Base-by-base conservation (phyloP, 306 rosid species). In the Prunus armeniaca region DNA sequence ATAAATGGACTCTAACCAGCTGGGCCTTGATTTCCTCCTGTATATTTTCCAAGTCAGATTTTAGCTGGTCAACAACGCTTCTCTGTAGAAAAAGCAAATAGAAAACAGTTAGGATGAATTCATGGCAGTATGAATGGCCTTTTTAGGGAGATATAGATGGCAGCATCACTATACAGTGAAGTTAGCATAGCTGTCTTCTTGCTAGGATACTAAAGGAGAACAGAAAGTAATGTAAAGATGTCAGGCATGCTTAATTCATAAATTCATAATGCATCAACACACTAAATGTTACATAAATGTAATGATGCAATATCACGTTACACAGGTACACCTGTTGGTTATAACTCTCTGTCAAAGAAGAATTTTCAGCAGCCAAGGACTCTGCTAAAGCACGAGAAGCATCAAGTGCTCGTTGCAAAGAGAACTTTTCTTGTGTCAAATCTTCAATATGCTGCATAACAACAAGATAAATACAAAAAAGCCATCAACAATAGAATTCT, bases 301-400 rank as follows among this genome's bases (percentile, higher is more conserved):
- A 63, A 72, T 22, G 17, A 50, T 14, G 5, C 51, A 43, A 69
- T 19, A 76, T 69, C 69, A 71, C 20, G 20, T 65, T 73, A 75
- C 22, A 71, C 52, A 66, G 71, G 45, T 84, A 75, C 57, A 96
- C 98, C 99, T 96, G 99, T 81, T 96, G 89, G 76, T 93, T 96
- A 85, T 91, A 96, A 79, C 65, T 93, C 74, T 96, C 97, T 3
- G 98, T 93, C 77, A 92, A 71, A 78, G 99, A 92, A 76, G 99
- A 92, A 87, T 96, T 96, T 86, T 96, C 99, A 80, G 98, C 64
- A 74, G 97, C 99, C 77, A 96, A 83, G 32, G 98, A 92, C 86
- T 92, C 98, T 2, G 97, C 90, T 68, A 96, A 81, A 62, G 81
- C 75, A 84, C 80, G 91, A 34, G 98, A 88, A 82, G 97, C 90